A percentile compares a stretch with the other conserved stretches of the same genome.
These are phyloP conservation scores for Yamadazyma takamatsuzukensis DNA, from an alignment of 805 yeast genomes.

Conservation along the genomic window DNA sequence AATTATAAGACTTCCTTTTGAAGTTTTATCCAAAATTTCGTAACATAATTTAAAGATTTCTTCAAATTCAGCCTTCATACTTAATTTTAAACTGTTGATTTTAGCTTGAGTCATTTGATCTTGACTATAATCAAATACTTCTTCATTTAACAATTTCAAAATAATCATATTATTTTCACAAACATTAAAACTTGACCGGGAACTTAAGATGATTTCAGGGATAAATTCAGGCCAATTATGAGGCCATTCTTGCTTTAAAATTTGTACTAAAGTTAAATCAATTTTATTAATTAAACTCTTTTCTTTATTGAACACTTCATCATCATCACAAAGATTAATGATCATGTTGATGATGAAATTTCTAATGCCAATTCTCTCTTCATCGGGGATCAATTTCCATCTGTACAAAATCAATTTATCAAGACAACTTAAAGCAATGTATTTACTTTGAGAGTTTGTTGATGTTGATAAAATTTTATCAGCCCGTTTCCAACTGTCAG, in stretches of 20 bases:
- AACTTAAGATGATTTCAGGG: constrained; percentile 84
- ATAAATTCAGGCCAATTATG: constrained; percentile 96
- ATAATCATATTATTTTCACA: constrained; percentile 98
- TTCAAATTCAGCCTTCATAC: constrained; percentile 86
- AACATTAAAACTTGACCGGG: constrained; percentile 82
- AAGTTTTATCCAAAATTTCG: constrained; percentile 86
- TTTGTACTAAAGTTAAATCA: constrained; percentile 89
- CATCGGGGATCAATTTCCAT: constrained; percentile 90
- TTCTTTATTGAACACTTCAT: constrained; percentile 62
- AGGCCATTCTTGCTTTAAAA: constrained; percentile 98
- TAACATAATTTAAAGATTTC: constrained; percentile 91
- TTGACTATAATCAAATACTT: constrained; percentile 91
- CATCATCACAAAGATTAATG: constrained; percentile 84
- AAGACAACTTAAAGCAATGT: constrained; percentile 83
- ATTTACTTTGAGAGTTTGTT: constrained; percentile 81
- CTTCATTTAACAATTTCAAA: constrained; percentile 84
- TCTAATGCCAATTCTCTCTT: constrained; percentile 88
- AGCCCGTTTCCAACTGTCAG: constrained; percentile 93
- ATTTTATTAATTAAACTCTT: constrained; percentile 87
- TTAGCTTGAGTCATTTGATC: constrained; percentile 97
- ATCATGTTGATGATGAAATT: constrained; percentile 94
- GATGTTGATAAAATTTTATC: constrained; percentile 83
- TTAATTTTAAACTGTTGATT: constrained; percentile 73
- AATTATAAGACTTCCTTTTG: constrained; percentile 75
- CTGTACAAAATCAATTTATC: constrained; percentile 86